Evolutionary conservation across 2,329 filamentous ascomycete species (phyloP).

Genomic region (Cladosporium sp.): DNA sequence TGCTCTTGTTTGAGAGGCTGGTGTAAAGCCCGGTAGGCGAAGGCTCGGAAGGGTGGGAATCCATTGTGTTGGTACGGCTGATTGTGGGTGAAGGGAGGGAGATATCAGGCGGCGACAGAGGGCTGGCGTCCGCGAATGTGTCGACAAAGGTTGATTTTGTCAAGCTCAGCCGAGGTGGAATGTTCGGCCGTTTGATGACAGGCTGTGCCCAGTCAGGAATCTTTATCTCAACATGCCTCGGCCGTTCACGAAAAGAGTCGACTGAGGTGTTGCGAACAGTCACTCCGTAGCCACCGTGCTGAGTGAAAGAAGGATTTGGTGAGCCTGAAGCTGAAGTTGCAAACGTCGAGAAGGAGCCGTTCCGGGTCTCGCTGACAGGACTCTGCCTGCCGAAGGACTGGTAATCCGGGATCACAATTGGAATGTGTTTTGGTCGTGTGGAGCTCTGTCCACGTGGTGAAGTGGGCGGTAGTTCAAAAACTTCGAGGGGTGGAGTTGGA

Average conservation of each 20-base stretch:
- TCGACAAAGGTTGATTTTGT: constrained; percentile 20
- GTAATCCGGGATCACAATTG: constrained; percentile 41
- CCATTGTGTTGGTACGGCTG: constrained; percentile 44
- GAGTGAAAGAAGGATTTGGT: constrained; percentile 23
- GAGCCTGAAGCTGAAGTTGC: constrained; percentile 19
- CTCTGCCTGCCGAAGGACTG: constrained; percentile 17
- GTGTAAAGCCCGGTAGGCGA: constrained; percentile 40
- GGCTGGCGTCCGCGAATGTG: constrained; percentile 20
- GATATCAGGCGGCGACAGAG: constrained; percentile 35
- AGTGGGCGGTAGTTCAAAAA: constrained; percentile 18
- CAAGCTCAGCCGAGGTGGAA: constrained; percentile 25
- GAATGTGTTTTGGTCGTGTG: constrained; percentile 39
- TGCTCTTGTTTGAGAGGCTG: constrained; percentile 31
- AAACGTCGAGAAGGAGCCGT: constrained; percentile 15
- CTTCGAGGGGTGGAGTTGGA: constrained; percentile 10
- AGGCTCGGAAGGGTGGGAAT: constrained; percentile 42
- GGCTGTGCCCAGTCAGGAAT: constrained; percentile 43
- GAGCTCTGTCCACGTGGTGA: constrained; percentile 17
- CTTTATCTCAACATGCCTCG: constrained; percentile 47
- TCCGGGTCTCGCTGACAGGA: constrained; percentile 13
- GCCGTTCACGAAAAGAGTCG: constrained; percentile 14
- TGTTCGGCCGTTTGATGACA: constrained; percentile 34
- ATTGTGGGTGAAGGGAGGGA: constrained; percentile 38
- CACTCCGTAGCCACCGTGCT: constrained; percentile 6
- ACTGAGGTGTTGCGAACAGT: constrained; percentile 10